A percentile compares a stretch with the other conserved stretches of the same genome.
Conservation (phyloP, 169 alveolate genomes). For the Ichthyophthirius multifiliis region DNA sequence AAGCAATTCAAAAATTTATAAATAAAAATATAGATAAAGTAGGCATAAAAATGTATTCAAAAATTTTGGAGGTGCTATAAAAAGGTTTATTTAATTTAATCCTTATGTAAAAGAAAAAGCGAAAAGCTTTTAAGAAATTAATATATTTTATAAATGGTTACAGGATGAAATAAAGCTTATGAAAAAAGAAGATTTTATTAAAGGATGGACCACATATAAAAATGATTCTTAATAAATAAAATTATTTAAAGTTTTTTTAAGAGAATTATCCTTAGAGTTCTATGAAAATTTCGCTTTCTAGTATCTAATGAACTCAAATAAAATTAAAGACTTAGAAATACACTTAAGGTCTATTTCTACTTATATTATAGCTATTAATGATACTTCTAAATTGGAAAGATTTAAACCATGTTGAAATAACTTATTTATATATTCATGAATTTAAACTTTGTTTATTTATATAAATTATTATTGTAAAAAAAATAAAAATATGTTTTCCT, state of each 20-base stretch:
- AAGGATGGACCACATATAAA: conserved; percentile 5
- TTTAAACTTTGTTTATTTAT: too few species aligned
- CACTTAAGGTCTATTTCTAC: conserved; percentile 1
- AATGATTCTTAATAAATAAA: neutral
- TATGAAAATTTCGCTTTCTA: conserved; percentile 1
- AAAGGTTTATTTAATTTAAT: neutral
- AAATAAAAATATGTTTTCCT: too few species aligned
- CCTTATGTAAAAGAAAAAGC: neutral
- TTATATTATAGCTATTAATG: neutral
- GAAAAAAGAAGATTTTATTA: neutral
- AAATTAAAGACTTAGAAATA: conserved; percentile 9
- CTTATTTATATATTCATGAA: too few species aligned
- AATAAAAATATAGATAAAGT: conserved; percentile 9
- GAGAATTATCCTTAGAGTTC: conserved; percentile 7
- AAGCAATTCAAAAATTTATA: too few species aligned
- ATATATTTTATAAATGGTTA: neutral
- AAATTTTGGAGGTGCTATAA: conserved; percentile 1
- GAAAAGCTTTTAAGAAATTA: neutral
- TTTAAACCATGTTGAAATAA: conserved; percentile 2
- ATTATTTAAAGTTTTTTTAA: neutral
- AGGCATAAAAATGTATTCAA: conserved; percentile 19
- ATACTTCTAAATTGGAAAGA: conserved; percentile 7
- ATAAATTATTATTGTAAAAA: too few species aligned
- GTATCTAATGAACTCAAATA: conserved; percentile 1
- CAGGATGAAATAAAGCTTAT: neutral